Evolutionary conservation across 2,329 filamentous ascomycete genomes (phyloP).

Genomic region (Cladosporium sp.): DNA sequence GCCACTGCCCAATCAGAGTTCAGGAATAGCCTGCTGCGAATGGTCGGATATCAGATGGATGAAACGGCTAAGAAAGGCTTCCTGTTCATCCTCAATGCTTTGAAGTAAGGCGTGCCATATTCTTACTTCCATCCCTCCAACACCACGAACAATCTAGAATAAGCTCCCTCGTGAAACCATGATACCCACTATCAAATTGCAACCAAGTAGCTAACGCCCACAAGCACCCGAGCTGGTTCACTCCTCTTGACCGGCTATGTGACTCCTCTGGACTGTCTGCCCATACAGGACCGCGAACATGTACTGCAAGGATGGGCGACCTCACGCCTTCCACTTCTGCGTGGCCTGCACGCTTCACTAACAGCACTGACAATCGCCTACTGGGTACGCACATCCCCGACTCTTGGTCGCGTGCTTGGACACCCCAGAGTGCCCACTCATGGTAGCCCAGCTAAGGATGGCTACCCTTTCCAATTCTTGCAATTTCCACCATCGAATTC

Average conservation of each 20-base stretch:
- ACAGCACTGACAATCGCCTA: conserved; percentile 51
- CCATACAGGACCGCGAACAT: conserved; percentile 55
- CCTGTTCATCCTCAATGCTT: conserved; percentile 48
- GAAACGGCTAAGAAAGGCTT: conserved; percentile 47
- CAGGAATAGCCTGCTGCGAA: conserved; percentile 45
- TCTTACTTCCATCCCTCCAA: neutral
- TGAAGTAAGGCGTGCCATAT: conserved; percentile 43
- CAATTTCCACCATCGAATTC: conserved; percentile 47
- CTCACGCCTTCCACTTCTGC: conserved; percentile 53
- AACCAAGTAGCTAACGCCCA: neutral
- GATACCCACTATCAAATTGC: neutral
- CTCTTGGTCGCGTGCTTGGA: conserved; percentile 53
- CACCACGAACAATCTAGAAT: neutral
- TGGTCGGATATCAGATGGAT: conserved; percentile 48
- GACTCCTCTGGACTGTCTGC: conserved; percentile 59
- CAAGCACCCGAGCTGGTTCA: conserved; percentile 59
- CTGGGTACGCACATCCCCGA: conserved; percentile 54
- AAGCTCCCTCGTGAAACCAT: neutral
- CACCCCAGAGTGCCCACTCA: conserved; percentile 56
- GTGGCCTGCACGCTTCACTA: conserved; percentile 54
- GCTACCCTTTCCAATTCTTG: conserved; percentile 58
- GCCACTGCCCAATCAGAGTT: conserved; percentile 50
- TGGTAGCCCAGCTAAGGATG: conserved; percentile 46
- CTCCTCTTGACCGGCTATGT: conserved; percentile 65
- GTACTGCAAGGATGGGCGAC: conserved; percentile 61